Evolutionary conservation across 2,329 filamentous ascomycete species (phyloP).

Genomic region (Aspergillus quadrilineatus): DNA sequence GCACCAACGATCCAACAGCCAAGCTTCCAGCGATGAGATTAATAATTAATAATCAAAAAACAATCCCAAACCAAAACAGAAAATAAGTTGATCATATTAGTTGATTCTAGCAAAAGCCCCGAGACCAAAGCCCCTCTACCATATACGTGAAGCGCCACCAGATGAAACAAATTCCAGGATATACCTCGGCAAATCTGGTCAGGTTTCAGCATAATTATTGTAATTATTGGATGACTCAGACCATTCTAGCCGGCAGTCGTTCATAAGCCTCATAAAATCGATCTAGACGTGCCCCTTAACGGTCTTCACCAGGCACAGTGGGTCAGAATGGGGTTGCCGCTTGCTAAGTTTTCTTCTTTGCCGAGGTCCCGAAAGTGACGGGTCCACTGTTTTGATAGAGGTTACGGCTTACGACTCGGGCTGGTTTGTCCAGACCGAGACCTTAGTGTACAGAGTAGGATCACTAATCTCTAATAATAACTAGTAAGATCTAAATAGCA

Average conservation of each 20-base stretch:
- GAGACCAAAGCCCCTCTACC: neutral
- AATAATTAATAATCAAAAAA: neutral
- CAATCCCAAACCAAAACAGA: neutral
- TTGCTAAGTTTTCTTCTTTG: neutral
- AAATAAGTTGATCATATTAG: neutral
- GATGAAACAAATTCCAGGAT: neutral
- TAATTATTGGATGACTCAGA: neutral
- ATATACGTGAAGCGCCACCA: neutral
- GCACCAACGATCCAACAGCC: no score
- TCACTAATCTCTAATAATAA: no score
- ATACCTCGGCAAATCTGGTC: neutral
- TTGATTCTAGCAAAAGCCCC: neutral
- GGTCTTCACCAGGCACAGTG: neutral
- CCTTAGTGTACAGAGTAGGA: no score
- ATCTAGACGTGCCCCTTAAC: neutral
- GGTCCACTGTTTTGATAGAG: neutral
- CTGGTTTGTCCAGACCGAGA: no score
- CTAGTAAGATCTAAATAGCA: no score
- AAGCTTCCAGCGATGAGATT: neutral
- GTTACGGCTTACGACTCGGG: neutral
- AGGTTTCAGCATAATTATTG: neutral
- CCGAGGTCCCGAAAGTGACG: neutral
- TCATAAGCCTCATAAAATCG: neutral
- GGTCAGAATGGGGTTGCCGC: neutral
- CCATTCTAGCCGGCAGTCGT: neutral